Percentiles rank a stretch among this genome's conserved stretches.
phyloP scores from a whole-genome alignment of 2,329 filamentous ascomycete species.

The Monosporascus sp. region DNA sequence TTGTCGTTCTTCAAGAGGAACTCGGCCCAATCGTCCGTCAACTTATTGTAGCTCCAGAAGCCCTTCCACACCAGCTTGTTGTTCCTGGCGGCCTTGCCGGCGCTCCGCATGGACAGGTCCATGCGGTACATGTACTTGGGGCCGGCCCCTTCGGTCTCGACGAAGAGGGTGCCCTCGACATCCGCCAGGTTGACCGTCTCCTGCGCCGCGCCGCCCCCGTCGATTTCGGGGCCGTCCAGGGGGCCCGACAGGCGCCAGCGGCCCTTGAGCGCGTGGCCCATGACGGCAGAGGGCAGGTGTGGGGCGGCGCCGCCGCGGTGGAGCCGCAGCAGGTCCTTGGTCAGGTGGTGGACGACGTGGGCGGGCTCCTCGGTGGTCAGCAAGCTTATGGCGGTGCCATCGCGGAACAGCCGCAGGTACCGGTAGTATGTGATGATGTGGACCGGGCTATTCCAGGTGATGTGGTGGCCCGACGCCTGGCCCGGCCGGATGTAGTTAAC shows the following conservation, averaged over 20 bases:
- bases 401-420: conserved; percentile 90
- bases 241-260: conserved; percentile 44
- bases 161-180: conserved; percentile 62
- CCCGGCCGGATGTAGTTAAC: conserved; percentile 91
- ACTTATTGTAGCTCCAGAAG: conserved; percentile 83
- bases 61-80: conserved; percentile 86
- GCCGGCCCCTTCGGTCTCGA: conserved; percentile 82
- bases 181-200: conserved; percentile 30
- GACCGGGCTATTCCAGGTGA: conserved; percentile 76
- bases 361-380: conserved; percentile 74
- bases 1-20: conserved; percentile 64
- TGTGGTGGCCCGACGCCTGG: conserved; percentile 61
- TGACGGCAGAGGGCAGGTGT: conserved; percentile 46
- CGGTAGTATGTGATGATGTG: conserved; percentile 98
- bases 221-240: conserved; percentile 23
- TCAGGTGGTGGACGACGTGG: conserved; percentile 84
- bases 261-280: conserved; percentile 62
- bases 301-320: conserved; percentile 32
- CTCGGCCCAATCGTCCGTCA: conserved; percentile 87
- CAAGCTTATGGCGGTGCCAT: conserved; percentile 77
- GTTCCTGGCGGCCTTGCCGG: conserved; percentile 62
- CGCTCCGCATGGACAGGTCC: conserved; percentile 65
- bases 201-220: conserved; percentile 22
- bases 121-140: conserved; percentile 80
- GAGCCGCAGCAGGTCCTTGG: conserved; percentile 58